These are phyloP conservation scores for Globisporangium sylvaticum DNA, from an alignment of 352 stramenopile species.

Conservation along the genomic window DNA sequence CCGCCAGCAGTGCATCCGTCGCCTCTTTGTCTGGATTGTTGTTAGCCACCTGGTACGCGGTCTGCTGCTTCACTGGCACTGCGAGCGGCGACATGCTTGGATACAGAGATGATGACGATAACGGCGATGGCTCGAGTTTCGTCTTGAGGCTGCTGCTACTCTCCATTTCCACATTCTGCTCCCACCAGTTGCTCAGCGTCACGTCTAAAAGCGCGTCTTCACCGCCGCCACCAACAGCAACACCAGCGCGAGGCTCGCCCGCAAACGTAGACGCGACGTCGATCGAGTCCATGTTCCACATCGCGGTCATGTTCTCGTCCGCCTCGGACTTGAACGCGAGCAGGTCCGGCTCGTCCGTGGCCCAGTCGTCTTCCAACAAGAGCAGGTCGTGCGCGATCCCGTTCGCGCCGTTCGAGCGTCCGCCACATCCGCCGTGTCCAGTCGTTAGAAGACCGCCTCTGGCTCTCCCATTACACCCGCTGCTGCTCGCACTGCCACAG, in stretches of 20 bases:
- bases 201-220: conserved; percentile 8
- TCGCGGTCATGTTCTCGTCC: conserved; percentile 24
- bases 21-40: conserved; percentile 15
- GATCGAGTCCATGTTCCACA: conserved; percentile 30
- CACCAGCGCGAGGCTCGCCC: conserved; percentile 10
- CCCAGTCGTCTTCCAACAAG: conserved; percentile 22
- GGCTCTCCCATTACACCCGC: background rate
- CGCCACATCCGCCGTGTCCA: background rate
- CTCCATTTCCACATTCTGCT: background rate
- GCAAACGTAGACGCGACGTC: conserved; percentile 16
- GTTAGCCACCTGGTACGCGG: background rate
- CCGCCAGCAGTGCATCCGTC: conserved; percentile 21
- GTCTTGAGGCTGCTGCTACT: background rate
- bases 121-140: background rate
- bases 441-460: too few relatives aligned
- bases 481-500: background rate
- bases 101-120: background rate
- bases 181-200: conserved; percentile 11
- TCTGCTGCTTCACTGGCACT: conserved; percentile 20
- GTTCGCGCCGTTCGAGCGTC: background rate
- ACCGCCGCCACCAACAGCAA: background rate
- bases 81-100: conserved; percentile 12
- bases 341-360: conserved; percentile 16
- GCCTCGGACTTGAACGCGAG: conserved; percentile 12
- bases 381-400: background rate